These are phyloP conservation scores for Hymenoscyphus linearis DNA, from an alignment of 2,329 filamentous ascomycete genomes.

Conservation along the genomic window DNA sequence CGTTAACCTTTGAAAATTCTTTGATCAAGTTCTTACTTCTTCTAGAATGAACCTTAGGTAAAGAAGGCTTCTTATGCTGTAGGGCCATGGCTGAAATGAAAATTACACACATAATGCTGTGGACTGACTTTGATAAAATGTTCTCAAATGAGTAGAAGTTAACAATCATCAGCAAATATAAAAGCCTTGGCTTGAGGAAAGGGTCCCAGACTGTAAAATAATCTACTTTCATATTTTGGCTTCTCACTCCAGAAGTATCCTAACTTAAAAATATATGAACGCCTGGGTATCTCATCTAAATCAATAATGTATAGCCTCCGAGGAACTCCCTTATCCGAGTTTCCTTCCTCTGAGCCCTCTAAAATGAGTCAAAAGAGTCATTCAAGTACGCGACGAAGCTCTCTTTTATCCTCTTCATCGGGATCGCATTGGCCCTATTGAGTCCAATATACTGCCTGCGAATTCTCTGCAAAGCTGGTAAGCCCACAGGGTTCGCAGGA, in stretches of 20 bases:
- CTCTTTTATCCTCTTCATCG: constrained; percentile 52
- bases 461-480: constrained; percentile 73
- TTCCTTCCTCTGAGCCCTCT: background rate
- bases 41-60: too few relatives aligned
- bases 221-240: background rate
- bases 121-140: too few relatives aligned
- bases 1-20: too few relatives aligned
- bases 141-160: too few relatives aligned
- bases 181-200: background rate
- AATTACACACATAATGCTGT: too few relatives aligned
- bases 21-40: too few relatives aligned
- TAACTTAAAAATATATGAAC: background rate
- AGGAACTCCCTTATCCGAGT: background rate
- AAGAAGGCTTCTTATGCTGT: too few relatives aligned
- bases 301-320: background rate
- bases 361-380: constrained; percentile 48
- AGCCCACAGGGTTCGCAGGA: constrained; percentile 58
- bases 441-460: constrained; percentile 72
- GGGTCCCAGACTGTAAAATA: background rate
- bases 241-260: background rate
- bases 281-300: constrained; percentile 7
- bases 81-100: too few relatives aligned
- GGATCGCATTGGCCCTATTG: constrained; percentile 62
- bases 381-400: constrained; percentile 64
- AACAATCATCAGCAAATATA: background rate